phyloP scores from a whole-genome alignment of 768 basidiomycete genomes.

The Exsudoporus frostii region DNA sequence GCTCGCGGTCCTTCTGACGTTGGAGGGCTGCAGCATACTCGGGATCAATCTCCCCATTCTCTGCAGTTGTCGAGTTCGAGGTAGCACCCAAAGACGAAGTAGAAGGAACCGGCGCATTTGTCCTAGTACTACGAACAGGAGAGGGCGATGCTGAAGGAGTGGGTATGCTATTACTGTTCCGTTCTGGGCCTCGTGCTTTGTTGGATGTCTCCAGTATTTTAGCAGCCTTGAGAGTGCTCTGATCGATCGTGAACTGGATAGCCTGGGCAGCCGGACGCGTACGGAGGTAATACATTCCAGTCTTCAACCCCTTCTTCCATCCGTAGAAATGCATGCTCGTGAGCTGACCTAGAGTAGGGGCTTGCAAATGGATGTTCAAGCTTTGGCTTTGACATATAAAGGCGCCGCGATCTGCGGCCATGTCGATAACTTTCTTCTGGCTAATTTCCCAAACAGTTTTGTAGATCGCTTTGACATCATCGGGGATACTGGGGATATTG shows the following conservation, averaged over 20 bases:
- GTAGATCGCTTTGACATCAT: conserved; percentile 94
- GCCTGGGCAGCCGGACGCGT: conserved; percentile 94
- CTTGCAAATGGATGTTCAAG: conserved; percentile 88
- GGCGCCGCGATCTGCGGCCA: conserved; percentile 97
- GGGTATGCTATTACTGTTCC: conserved; percentile 16
- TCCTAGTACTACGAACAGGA: conserved; percentile 28
- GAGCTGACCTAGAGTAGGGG: conserved; percentile 87
- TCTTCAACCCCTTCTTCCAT: conserved; percentile 99
- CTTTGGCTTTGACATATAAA: conserved; percentile 97
- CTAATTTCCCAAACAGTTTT: conserved; percentile 99
- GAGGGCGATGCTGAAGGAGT: conserved; percentile 28
- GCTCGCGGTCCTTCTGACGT: conserved; percentile 66
- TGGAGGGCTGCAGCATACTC: conserved; percentile 79
- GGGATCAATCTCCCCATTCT: conserved; percentile 46
- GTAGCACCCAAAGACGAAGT: conserved; percentile 13
- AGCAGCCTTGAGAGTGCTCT: conserved; percentile 65
- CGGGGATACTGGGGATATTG: conserved; percentile 84
- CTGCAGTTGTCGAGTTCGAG: conserved; percentile 24
- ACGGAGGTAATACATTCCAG: conserved; percentile 97
- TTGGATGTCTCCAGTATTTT: conserved; percentile 24
- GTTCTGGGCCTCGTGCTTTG: conserved; percentile 16
- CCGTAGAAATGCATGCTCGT: conserved; percentile 98
- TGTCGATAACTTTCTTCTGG: conserved; percentile 97
- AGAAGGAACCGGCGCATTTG: conserved; percentile 31
- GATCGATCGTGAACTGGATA: conserved; percentile 96